These are phyloP conservation scores for Henckelia pumila DNA, from an alignment of 257 asterid species.

Conservation along the genomic window DNA sequence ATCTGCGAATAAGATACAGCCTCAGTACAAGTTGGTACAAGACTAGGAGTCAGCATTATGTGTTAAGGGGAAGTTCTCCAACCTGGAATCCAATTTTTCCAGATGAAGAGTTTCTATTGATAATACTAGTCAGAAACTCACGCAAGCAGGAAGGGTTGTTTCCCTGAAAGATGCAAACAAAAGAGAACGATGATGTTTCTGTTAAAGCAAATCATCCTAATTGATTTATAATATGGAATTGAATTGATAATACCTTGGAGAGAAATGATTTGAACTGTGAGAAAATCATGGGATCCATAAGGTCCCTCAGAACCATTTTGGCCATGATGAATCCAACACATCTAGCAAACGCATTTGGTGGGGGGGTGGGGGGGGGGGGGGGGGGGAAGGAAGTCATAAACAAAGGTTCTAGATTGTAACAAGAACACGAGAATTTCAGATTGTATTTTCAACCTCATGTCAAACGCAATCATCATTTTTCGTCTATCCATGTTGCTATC, in stretches of 20 bases:
- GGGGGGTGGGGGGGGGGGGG: too few relatives aligned
- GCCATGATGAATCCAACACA: constrained; percentile 96
- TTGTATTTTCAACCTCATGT: constrained; percentile 66
- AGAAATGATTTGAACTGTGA: constrained; percentile 90
- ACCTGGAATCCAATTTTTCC: constrained; percentile 80
- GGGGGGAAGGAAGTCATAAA: constrained; percentile 6
- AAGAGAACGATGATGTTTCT: constrained; percentile 8
- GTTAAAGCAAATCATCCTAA: constrained; percentile 20
- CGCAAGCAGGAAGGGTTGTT: constrained; percentile 92
- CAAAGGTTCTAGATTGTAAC: constrained; percentile 20
- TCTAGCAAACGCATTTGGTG: constrained; percentile 47
- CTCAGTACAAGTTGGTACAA: constrained; percentile 23
- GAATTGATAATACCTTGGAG: constrained; percentile 52
- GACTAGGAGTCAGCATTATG: constrained; percentile 11
- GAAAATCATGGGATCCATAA: constrained; percentile 77
- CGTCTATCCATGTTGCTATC: constrained; percentile 54
- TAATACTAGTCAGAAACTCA: constrained; percentile 68
- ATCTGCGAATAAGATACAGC: constrained; percentile 54
- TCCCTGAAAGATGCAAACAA: constrained; percentile 46
- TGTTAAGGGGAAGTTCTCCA: constrained; percentile 26
- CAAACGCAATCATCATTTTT: constrained; percentile 94
- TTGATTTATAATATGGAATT: background rate
- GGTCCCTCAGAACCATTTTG: constrained; percentile 91
- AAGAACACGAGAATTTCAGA: constrained; percentile 17
- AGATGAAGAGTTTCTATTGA: constrained; percentile 50